These are phyloP conservation scores for Pythium biforme DNA, from an alignment of 352 stramenopile species.

Conservation along the genomic window DNA sequence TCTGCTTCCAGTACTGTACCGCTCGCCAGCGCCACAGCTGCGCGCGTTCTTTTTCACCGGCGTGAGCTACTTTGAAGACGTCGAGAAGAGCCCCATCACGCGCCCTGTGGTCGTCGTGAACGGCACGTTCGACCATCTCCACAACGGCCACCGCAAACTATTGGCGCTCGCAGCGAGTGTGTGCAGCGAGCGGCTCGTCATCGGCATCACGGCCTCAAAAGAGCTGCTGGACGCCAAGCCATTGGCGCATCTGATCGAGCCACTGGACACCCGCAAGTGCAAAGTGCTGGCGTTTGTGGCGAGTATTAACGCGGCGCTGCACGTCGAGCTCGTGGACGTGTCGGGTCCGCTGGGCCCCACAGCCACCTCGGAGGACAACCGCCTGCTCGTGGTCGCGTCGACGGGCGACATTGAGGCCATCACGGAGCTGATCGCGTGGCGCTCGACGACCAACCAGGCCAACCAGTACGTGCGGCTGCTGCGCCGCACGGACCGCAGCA, in stretches of 20 bases:
- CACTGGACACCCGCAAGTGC: constrained; percentile 48
- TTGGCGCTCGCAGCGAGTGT: constrained; percentile 69
- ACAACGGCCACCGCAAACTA: constrained; percentile 90
- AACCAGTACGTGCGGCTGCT: constrained; percentile 73
- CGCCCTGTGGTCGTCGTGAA: constrained; percentile 24
- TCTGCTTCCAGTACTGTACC: constrained; percentile 61
- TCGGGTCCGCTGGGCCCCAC: constrained; percentile 32
- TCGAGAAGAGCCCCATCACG: background rate
- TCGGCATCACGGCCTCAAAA: constrained; percentile 49
- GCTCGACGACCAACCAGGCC: constrained; percentile 37
- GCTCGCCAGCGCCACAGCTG: constrained; percentile 52
- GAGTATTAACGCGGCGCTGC: constrained; percentile 56
- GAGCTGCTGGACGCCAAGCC: constrained; percentile 12
- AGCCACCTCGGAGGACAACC: background rate
- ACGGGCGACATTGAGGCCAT: constrained; percentile 6
- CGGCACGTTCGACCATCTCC: constrained; percentile 89
- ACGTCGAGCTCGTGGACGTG: constrained; percentile 68
- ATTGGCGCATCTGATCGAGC: constrained; percentile 57
- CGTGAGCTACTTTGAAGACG: constrained; percentile 62
- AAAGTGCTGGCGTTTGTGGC: constrained; percentile 57
- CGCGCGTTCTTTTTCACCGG: constrained; percentile 36
- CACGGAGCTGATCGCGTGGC: constrained; percentile 20
- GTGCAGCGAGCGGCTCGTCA: constrained; percentile 43
- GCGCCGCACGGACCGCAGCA: constrained; percentile 75
- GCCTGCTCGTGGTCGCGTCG: constrained; percentile 1